phyloP scores from a whole-genome alignment of 192 early-diverging fungal species.

The Coemansia sp. region DNA sequence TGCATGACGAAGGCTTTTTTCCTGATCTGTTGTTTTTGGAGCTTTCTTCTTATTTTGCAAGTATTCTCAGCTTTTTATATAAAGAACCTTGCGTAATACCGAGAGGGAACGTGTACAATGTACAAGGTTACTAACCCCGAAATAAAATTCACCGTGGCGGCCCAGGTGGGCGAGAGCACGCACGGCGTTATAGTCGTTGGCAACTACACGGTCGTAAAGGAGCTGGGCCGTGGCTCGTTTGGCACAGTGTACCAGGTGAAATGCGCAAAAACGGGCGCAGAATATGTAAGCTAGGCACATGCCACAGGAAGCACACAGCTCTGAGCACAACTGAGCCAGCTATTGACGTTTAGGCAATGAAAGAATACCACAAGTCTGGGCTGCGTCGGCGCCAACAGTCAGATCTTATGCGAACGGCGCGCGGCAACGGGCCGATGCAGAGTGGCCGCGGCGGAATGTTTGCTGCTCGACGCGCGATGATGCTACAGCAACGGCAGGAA shows the following conservation, averaged over 20 bases:
- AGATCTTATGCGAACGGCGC: constrained; percentile 31
- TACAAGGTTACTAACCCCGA: constrained; percentile 44
- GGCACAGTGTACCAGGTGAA: constrained; percentile 82
- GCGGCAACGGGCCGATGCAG: constrained; percentile 56
- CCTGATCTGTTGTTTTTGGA: background rate
- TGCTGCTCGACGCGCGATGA: constrained; percentile 26
- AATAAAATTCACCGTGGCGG: constrained; percentile 56
- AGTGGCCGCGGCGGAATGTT: constrained; percentile 56
- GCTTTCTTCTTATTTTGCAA: constrained; percentile 6
- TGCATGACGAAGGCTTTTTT: background rate
- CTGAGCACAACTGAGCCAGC: background rate
- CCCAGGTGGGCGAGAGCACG: constrained; percentile 66
- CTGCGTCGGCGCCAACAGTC: constrained; percentile 71
- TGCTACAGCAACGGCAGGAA: constrained; percentile 27
- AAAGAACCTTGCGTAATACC: background rate
- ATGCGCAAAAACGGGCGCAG: constrained; percentile 53
- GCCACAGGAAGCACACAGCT: background rate
- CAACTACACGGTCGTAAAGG: constrained; percentile 74
- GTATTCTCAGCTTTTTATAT: constrained; percentile 3
- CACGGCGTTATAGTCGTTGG: constrained; percentile 77
- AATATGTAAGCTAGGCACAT: constrained; percentile 11
- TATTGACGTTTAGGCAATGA: constrained; percentile 64
- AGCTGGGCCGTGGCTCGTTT: constrained; percentile 85
- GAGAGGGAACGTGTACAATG: constrained; percentile 15
- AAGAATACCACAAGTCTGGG: constrained; percentile 89